These are phyloP conservation scores for Fusarium sambucinum DNA, from an alignment of 2,329 filamentous ascomycete species.

Conservation along the genomic window DNA sequence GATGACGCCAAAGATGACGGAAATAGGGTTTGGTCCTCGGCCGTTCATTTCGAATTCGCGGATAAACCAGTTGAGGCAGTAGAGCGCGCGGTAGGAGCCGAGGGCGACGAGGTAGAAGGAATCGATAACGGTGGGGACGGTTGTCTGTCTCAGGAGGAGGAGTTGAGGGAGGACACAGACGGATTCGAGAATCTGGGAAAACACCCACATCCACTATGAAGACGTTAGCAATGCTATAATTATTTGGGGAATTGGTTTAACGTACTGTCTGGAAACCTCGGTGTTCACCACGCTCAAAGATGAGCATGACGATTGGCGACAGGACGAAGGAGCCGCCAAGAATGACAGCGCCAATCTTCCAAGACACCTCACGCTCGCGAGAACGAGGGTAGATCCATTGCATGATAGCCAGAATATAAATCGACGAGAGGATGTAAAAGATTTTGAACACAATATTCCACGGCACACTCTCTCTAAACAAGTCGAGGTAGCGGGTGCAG, in stretches of 20 bases:
- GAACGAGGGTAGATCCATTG: conserved; percentile 86
- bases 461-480: conserved; percentile 69
- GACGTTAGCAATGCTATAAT: conserved; percentile 13
- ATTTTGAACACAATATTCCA: conserved; percentile 90
- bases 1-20: conserved; percentile 86
- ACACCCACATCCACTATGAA: conserved; percentile 80
- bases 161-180: conserved; percentile 92
- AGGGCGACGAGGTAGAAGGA: conserved; percentile 94
- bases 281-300: conserved; percentile 64
- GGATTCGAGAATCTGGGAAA: conserved; percentile 92
- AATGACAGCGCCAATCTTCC: conserved; percentile 84
- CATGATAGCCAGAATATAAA: conserved; percentile 92
- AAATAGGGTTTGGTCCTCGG: conserved; percentile 74
- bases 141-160: conserved; percentile 91
- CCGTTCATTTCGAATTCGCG: conserved; percentile 71
- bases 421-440: conserved; percentile 85
- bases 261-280: conserved; percentile 67
- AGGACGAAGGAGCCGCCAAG: conserved; percentile 73
- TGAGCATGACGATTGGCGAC: conserved; percentile 78
- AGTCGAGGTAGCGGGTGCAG: conserved; percentile 85
- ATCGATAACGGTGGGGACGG: conserved; percentile 93
- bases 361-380: conserved; percentile 91
- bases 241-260: background rate
- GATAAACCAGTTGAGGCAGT: conserved; percentile 91
- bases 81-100: conserved; percentile 88